A percentile compares a stretch with the other conserved stretches of the same genome.
phyloP scores from a whole-genome alignment of 495 filamentous ascomycete species.

The Entonaema liquescens region DNA sequence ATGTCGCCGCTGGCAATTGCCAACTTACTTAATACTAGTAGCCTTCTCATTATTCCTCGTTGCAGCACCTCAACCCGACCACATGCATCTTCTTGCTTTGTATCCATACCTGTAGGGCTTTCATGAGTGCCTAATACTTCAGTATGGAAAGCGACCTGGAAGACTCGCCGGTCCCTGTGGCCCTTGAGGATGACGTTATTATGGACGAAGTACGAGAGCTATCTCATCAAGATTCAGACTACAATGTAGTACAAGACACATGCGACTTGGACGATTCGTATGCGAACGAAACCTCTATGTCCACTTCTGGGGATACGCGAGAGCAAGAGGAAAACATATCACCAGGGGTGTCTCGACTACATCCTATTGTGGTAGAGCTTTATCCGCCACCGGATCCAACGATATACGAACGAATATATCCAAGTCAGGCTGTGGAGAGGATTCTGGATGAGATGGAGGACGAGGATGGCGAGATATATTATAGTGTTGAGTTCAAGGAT shows the following conservation, averaged over 20 bases:
- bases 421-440: conserved; percentile 23
- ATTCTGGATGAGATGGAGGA: conserved; percentile 29
- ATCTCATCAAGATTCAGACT: neutral
- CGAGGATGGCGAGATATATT: conserved; percentile 21
- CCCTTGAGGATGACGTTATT: neutral
- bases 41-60: neutral
- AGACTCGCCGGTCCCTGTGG: neutral
- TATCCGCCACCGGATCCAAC: conserved; percentile 31
- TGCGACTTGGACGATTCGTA: neutral
- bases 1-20: neutral
- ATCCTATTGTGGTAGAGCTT: conserved; percentile 35
- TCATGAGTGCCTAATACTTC: neutral
- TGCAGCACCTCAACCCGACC: neutral
- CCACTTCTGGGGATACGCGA: neutral
- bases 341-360: neutral
- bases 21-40: neutral
- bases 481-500: conserved; percentile 46
- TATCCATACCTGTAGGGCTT: neutral
- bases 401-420: conserved; percentile 28
- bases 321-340: conserved; percentile 1
- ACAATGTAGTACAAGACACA: conserved; percentile 2
- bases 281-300: neutral
- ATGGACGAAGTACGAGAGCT: neutral
- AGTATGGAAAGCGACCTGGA: neutral
- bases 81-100: neutral